Percentiles rank a stretch among this genome's conserved stretches.
Evolutionary conservation across 176 grass and related monocot genomes (phyloP).

Genomic region (Pontederia paniculata): DNA sequence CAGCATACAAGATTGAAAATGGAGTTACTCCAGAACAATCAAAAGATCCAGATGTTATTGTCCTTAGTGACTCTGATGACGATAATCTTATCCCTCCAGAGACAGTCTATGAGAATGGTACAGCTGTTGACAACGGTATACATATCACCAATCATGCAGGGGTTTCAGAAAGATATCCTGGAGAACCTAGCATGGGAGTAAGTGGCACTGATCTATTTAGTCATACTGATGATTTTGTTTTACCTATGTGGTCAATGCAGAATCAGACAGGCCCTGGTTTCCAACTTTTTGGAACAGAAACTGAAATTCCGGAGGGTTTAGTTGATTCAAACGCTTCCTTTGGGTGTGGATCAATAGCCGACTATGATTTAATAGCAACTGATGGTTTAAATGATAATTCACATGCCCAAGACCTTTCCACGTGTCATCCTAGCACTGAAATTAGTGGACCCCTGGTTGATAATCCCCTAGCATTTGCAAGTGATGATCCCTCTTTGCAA

Average conservation of each 20-base stretch:
- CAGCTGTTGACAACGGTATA: slow-evolving; percentile 30
- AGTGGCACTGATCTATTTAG: slow-evolving; percentile 47
- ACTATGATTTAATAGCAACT: slow-evolving; percentile 51
- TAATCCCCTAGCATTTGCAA: slow-evolving; percentile 61
- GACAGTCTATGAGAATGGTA: slow-evolving; percentile 28
- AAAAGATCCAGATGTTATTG: slow-evolving; percentile 49
- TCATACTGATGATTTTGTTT: slow-evolving; percentile 66
- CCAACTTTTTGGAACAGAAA: slow-evolving; percentile 70
- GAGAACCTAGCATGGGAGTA: slow-evolving; percentile 37
- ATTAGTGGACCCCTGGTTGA: slow-evolving; percentile 62
- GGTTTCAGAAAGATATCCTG: slow-evolving; percentile 55
- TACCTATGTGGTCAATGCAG: slow-evolving; percentile 52
- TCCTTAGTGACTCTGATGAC: slow-evolving; percentile 93
- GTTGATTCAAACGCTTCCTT: slow-evolving; percentile 42
- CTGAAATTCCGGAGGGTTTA: slow-evolving; percentile 39
- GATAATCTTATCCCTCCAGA: slow-evolving; percentile 37
- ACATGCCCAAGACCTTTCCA: slow-evolving; percentile 37
- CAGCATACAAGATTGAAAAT: slow-evolving; percentile 44
- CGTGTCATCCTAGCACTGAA: slow-evolving; percentile 35
- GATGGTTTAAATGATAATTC: slow-evolving; percentile 37
- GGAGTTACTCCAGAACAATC: slow-evolving; percentile 24
- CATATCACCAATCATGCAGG: slow-evolving; percentile 33
- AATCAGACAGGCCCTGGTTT: slow-evolving; percentile 43
- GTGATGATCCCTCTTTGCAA: slow-evolving; percentile 66
- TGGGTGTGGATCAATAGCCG: slow-evolving; percentile 28